Conservation (phyloP, 768 basidiomycete genomes). For the Phaffia australis region DNA sequence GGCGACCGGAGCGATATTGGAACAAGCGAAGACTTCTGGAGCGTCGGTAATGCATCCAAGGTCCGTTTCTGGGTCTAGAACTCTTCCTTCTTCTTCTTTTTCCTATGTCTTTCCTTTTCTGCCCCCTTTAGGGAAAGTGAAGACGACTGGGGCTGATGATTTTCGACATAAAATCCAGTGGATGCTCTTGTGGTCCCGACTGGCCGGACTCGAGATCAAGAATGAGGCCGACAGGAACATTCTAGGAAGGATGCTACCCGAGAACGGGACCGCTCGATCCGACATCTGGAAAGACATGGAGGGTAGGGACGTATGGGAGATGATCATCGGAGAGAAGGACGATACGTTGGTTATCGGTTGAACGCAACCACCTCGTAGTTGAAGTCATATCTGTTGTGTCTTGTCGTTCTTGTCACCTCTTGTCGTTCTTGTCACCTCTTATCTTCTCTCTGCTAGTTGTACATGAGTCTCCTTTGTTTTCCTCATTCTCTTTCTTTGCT, state of each 20-base stretch:
- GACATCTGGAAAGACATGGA: constrained; percentile 18
- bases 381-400: too few relatives aligned
- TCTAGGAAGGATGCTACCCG: neutral
- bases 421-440: too few relatives aligned
- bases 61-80: neutral
- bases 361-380: too few relatives aligned
- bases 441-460: too few relatives aligned
- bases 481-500: too few relatives aligned
- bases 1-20: constrained; percentile 4
- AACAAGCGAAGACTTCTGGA: constrained; percentile 19
- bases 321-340: constrained; percentile 10
- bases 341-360: constrained; percentile 17
- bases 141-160: neutral
- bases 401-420: too few relatives aligned
- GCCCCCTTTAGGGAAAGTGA: neutral
- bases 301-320: constrained; percentile 24
- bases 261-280: neutral
- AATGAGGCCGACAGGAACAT: constrained; percentile 3
- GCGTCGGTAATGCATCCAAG: constrained; percentile 21
- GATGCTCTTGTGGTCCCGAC: constrained; percentile 4
- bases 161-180: neutral
- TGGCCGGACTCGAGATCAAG: neutral
- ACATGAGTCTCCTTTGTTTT: too few relatives aligned
- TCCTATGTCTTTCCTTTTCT: neutral
- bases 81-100: too few relatives aligned